Evolutionary conservation across 192 early-diverging fungal genomes (phyloP).

Genomic region (Chytriomyces sp.): DNA sequence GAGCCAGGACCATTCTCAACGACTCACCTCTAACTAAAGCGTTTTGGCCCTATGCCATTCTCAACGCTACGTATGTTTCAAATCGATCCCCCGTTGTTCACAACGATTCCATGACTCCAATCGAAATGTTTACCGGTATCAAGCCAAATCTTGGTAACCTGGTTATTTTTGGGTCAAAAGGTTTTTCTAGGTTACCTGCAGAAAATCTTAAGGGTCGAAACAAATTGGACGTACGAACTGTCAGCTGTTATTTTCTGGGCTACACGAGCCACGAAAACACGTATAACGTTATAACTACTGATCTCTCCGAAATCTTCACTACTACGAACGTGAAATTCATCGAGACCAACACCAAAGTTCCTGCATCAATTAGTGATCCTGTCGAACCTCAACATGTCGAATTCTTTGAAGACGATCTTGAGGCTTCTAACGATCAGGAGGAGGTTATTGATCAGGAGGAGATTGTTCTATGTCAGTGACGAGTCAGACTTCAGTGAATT

Average conservation of each 20-base stretch:
- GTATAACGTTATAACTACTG: too few species aligned
- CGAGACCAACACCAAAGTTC: too few species aligned
- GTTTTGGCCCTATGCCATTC: neutral
- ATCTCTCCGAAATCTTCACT: too few species aligned
- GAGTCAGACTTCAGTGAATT: too few species aligned
- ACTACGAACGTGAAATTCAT: too few species aligned
- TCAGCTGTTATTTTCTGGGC: neutral
- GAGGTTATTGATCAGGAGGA: too few species aligned
- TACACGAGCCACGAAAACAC: neutral
- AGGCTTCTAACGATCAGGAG: too few species aligned
- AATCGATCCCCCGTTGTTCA: neutral
- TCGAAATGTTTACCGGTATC: neutral
- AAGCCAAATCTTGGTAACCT: conserved; percentile 9
- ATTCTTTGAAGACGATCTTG: too few species aligned
- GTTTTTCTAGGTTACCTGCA: neutral
- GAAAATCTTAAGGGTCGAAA: neutral
- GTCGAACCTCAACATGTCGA: too few species aligned
- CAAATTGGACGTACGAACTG: neutral
- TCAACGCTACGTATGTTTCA: neutral
- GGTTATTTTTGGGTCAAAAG: conserved; percentile 4
- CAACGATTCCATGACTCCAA: neutral
- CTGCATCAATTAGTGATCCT: too few species aligned
- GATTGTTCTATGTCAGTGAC: too few species aligned
- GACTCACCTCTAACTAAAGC: neutral
- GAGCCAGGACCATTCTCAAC: neutral